Evolutionary conservation across 1,284 basidiomycete genomes (phyloP).

Genomic region (Austroboletus novae-zelandiae): DNA sequence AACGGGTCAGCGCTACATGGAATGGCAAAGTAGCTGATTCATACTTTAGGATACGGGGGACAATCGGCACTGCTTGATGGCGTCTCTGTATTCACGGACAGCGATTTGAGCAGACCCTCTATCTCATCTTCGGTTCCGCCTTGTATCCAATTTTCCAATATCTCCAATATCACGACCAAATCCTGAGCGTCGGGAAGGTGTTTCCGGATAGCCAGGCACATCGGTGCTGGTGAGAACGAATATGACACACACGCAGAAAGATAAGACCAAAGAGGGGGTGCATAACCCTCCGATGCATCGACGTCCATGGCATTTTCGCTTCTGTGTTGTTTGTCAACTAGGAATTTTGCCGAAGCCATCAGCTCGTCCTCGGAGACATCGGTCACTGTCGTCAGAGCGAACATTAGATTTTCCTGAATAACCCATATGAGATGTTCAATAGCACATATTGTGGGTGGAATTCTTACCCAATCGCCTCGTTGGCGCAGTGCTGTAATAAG

Average conservation of each 20-base stretch:
- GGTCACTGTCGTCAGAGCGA: conserved; percentile 50
- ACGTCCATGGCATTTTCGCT: conserved; percentile 53
- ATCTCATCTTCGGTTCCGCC: conserved; percentile 43
- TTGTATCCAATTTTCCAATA: conserved; percentile 56
- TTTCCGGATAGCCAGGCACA: conserved; percentile 56
- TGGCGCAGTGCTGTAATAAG: conserved; percentile 49
- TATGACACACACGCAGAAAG: conserved; percentile 53
- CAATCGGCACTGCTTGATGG: conserved; percentile 24
- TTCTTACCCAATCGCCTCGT: conserved; percentile 64
- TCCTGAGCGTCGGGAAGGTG: conserved; percentile 54
- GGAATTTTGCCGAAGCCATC: conserved; percentile 46
- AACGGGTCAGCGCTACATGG: conserved; percentile 3
- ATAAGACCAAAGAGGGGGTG: conserved; percentile 48
- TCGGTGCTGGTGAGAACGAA: conserved; percentile 46
- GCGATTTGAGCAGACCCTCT: conserved; percentile 37
- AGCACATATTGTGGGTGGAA: background rate
- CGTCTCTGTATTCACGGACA: conserved; percentile 27
- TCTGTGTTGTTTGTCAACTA: conserved; percentile 36
- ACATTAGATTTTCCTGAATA: conserved; percentile 50
- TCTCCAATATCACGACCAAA: conserved; percentile 46
- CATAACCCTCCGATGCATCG: conserved; percentile 38
- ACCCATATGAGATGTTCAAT: background rate
- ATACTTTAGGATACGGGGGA: conserved; percentile 54
- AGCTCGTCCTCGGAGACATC: conserved; percentile 66
- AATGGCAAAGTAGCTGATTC: background rate